Conservation (phyloP, 2,329 filamentous ascomycete species). For the Akanthomyces muscarius region DNA sequence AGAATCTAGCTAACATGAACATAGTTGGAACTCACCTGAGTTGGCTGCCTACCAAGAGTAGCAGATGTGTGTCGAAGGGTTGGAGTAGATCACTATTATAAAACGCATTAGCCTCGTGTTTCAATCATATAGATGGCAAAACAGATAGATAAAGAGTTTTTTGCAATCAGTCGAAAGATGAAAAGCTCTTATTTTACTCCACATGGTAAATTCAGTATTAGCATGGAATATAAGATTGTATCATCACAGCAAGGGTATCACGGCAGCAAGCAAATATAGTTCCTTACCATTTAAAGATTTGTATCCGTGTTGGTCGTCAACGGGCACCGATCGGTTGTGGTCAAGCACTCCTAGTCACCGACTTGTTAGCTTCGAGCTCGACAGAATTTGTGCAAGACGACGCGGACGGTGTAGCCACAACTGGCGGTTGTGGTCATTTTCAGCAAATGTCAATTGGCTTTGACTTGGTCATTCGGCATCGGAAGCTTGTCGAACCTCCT, state of each 20-base stretch:
- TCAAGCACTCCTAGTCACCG: not conserved
- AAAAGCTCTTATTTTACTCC: slow-evolving; percentile 71
- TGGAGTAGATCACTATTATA: slow-evolving; percentile 15
- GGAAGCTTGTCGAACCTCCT: slow-evolving; percentile 45
- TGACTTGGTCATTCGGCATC: slow-evolving; percentile 49
- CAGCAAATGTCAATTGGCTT: slow-evolving; percentile 53
- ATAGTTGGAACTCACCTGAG: slow-evolving; percentile 40
- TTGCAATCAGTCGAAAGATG: slow-evolving; percentile 73
- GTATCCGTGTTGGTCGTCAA: not conserved
- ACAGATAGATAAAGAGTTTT: slow-evolving; percentile 26
- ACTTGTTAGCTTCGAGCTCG: not conserved
- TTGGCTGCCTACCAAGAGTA: slow-evolving; percentile 50
- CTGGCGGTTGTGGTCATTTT: slow-evolving; percentile 23
- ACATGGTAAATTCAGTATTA: slow-evolving; percentile 67
- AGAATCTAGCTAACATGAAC: slow-evolving; percentile 7
- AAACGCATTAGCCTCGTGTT: slow-evolving; percentile 20
- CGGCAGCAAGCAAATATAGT: not conserved
- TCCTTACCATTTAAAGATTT: slow-evolving; percentile 29
- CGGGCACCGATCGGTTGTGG: not conserved
- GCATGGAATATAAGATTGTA: slow-evolving; percentile 67
- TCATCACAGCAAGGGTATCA: slow-evolving; percentile 52
- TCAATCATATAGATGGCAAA: slow-evolving; percentile 20
- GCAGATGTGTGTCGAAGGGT: not conserved
- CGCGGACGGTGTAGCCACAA: slow-evolving; percentile 6
- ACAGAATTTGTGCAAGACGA: not conserved